These are phyloP conservation scores for Quercus parvula DNA, from an alignment of 306 rosid genomes.

Conservation along the genomic window DNA sequence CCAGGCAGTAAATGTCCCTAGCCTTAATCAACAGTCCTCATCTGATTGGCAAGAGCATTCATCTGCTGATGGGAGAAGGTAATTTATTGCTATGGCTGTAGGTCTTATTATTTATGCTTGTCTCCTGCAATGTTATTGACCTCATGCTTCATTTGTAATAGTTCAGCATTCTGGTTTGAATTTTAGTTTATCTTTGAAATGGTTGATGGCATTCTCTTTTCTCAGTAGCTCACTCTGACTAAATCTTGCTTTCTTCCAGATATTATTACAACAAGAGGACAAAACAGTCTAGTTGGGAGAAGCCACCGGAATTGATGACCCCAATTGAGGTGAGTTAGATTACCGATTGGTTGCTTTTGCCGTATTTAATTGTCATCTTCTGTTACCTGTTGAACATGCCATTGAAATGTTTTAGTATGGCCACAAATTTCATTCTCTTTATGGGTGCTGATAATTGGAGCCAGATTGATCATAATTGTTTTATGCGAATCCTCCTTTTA, in stretches of 20 bases:
- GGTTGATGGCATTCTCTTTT: background rate
- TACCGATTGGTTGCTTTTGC: slow-evolving; percentile 8
- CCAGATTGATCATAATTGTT: slow-evolving; percentile 46
- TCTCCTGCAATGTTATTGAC: slow-evolving; percentile 8
- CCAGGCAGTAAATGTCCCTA: slow-evolving; percentile 49
- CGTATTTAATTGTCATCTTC: slow-evolving; percentile 22
- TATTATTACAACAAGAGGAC: slow-evolving; percentile 93
- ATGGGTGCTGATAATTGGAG: slow-evolving; percentile 49
- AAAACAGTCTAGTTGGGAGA: slow-evolving; percentile 95
- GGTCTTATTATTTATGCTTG: background rate
- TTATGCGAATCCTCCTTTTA: slow-evolving; percentile 69
- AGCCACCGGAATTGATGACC: slow-evolving; percentile 93
- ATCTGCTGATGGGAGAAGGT: slow-evolving; percentile 94
- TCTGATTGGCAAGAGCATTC: slow-evolving; percentile 99
- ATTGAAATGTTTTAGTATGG: slow-evolving; percentile 26
- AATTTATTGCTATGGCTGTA: background rate
- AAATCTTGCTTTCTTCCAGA: slow-evolving; percentile 33
- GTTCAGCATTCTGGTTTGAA: background rate
- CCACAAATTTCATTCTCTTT: slow-evolving; percentile 24
- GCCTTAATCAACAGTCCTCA: slow-evolving; percentile 44
- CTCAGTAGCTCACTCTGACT: background rate
- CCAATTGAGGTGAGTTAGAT: slow-evolving; percentile 83
- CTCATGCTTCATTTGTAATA: slow-evolving; percentile 2
- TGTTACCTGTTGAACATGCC: slow-evolving; percentile 28
- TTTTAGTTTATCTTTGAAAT: background rate